phyloP scores from a whole-genome alignment of 2,329 filamentous ascomycete genomes.

The Epichloe brachyelytri region DNA sequence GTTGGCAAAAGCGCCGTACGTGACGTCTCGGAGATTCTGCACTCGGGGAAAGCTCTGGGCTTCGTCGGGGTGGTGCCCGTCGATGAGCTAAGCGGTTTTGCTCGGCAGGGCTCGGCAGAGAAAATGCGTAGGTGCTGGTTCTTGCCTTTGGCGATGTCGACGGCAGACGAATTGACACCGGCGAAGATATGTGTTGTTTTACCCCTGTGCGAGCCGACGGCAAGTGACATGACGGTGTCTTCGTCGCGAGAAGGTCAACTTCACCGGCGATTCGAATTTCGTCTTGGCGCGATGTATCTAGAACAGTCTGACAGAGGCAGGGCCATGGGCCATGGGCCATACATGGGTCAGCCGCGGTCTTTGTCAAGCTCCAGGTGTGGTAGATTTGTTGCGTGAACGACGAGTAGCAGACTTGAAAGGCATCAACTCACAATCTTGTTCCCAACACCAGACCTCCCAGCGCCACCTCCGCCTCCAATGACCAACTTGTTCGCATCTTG shows the following conservation, averaged over 20 bases:
- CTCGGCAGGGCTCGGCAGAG: slow-evolving; percentile 33
- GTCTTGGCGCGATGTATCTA: slow-evolving; percentile 55
- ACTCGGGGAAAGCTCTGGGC: slow-evolving; percentile 10
- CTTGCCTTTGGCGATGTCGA: slow-evolving; percentile 57
- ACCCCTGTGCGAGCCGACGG: slow-evolving; percentile 47
- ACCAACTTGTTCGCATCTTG: slow-evolving; percentile 62
- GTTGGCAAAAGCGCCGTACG: slow-evolving; percentile 40
- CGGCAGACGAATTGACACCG: slow-evolving; percentile 71
- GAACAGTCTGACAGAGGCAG: slow-evolving; percentile 41
- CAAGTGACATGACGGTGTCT: slow-evolving; percentile 79
- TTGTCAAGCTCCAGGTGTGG: not conserved
- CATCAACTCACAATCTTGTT: slow-evolving; percentile 63
- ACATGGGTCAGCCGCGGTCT: not conserved
- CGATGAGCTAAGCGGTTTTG: slow-evolving; percentile 18
- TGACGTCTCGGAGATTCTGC: slow-evolving; percentile 37
- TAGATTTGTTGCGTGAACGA: not conserved
- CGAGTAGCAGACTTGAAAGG: not conserved
- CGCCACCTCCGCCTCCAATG: slow-evolving; percentile 79
- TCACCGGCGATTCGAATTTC: slow-evolving; percentile 55
- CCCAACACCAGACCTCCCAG: slow-evolving; percentile 65
- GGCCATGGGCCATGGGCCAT: not conserved
- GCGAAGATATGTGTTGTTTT: slow-evolving; percentile 48
- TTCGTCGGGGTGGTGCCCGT: slow-evolving; percentile 11
- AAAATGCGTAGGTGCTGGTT: slow-evolving; percentile 80
- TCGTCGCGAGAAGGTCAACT: slow-evolving; percentile 71